phyloP scores from a whole-genome alignment of 352 stramenopile genomes.

The Lagenidium sp. region DNA sequence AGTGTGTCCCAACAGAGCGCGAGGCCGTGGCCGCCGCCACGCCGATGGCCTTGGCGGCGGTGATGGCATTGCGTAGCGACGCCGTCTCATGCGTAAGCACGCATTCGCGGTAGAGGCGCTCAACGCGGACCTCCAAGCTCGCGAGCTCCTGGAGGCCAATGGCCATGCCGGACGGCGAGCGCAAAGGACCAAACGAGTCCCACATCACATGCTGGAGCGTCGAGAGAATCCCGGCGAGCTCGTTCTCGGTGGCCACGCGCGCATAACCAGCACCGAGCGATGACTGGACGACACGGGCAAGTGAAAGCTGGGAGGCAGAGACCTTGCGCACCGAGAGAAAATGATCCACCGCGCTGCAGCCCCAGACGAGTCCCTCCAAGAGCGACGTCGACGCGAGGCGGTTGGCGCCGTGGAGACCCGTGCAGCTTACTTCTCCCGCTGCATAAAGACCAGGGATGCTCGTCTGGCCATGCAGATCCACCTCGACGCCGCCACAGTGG shows the following conservation, averaged over 20 bases:
- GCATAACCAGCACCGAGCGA: neutral
- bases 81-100: constrained; percentile 58
- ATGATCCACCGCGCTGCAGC: constrained; percentile 79
- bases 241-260: neutral
- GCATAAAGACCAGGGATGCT: constrained; percentile 82
- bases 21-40: constrained; percentile 69
- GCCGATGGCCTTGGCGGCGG: constrained; percentile 81
- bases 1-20: constrained; percentile 87
- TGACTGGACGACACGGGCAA: no score
- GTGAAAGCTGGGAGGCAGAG: no score
- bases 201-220: constrained; percentile 10
- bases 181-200: constrained; percentile 8
- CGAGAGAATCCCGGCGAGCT: neutral
- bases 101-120: constrained; percentile 57
- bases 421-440: constrained; percentile 92
- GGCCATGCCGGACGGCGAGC: constrained; percentile 52
- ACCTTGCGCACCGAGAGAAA: constrained; percentile 15
- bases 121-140: constrained; percentile 60
- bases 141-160: constrained; percentile 72
- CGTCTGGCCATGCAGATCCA: constrained; percentile 83
- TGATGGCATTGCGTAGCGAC: constrained; percentile 87
- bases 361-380: constrained; percentile 92
- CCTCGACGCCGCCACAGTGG: constrained; percentile 89
- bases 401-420: constrained; percentile 92
- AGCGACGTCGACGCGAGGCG: constrained; percentile 90